Evolutionary conservation across 2,329 filamentous ascomycete species (phyloP), one percentile per base, ranked within the genome.

Genomic region (Colletotrichum lentis): DNA sequence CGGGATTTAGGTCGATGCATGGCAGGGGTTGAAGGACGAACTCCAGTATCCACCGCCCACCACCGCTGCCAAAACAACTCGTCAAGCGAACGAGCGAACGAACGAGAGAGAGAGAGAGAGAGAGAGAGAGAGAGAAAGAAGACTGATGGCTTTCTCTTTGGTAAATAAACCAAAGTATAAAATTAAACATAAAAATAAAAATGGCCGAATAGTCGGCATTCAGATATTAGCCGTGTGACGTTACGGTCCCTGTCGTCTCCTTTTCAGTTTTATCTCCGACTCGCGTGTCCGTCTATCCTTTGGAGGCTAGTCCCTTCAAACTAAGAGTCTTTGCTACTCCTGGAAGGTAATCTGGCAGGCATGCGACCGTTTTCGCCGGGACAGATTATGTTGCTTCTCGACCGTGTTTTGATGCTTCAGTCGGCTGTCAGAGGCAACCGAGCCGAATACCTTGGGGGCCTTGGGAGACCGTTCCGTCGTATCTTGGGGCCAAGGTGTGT

Each of bases 211-310:
- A 58, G 35, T 39, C 64, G 50, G 41, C 49, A 55, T 55, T 31
- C 54, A 54, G 52, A 37, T 22, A 52, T 50, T 52, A 46, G n/a
- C 62, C 62, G 43, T 60, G 62, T 31, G 54, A 68, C 49, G 20
- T 44, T 60, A 65, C 35, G 55, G 62, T 50, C 41, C 43, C 49
- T 59, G 64, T 59, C 54, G 20, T 67, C 61, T 54, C 53, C 53
- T 55, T 65, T 41, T 65, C 27, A 31, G 49, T 65, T 65, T 68
- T 68, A 59, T 61, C 65, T 68, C 65, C 55, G 62, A 60, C 62
- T 68, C 62, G 55, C 62, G 49, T 65, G 50, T 39, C 18, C 55
- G 20, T 47, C 27, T 18, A 58, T 58, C 55, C 43, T 43, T 58
- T 47, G 43, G 10, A 22, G n/a, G 10, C 7, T n/a, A 58, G 27